Evolutionary conservation across 1,284 basidiomycete species (phyloP).

Genomic region (Naganishia liquefaciens): DNA sequence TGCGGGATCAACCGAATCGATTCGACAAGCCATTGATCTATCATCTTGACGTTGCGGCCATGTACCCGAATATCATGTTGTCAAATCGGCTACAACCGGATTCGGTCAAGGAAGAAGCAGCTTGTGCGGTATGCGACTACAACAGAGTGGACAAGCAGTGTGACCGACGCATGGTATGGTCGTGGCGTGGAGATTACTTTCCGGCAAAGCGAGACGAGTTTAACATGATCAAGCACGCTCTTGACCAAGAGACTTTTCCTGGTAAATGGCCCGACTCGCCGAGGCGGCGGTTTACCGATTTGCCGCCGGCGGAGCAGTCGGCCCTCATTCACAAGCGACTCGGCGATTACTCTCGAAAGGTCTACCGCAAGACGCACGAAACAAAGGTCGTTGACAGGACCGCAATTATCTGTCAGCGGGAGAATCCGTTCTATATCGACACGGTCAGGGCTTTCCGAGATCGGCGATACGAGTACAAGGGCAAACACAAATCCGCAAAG

Average conservation of each 20-base stretch:
- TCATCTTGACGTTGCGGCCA: slow-evolving; percentile 97
- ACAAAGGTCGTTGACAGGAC: slow-evolving; percentile 93
- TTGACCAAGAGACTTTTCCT: slow-evolving; percentile 93
- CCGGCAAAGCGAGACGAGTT: slow-evolving; percentile 96
- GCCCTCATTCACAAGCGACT: slow-evolving; percentile 93
- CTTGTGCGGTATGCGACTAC: slow-evolving; percentile 97
- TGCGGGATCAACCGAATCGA: slow-evolving; percentile 88
- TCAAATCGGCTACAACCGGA: slow-evolving; percentile 98
- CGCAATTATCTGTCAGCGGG: slow-evolving; percentile 94
- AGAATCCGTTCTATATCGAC: slow-evolving; percentile 99
- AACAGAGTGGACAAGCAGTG: slow-evolving; percentile 95
- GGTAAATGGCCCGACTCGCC: slow-evolving; percentile 72
- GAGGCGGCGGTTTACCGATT: slow-evolving; percentile 78
- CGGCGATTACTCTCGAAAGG: slow-evolving; percentile 97
- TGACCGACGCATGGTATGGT: slow-evolving; percentile 93
- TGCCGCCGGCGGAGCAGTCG: slow-evolving; percentile 83
- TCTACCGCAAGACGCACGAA: slow-evolving; percentile 99
- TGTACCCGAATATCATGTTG: slow-evolving; percentile 99
- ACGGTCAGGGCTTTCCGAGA: slow-evolving; percentile 97
- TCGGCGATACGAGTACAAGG: slow-evolving; percentile 98
- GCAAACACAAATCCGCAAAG: slow-evolving; percentile 98
- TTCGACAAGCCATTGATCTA: slow-evolving; percentile 94
- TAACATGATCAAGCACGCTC: slow-evolving; percentile 98
- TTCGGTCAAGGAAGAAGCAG: slow-evolving; percentile 94
- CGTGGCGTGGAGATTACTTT: slow-evolving; percentile 98